Percentiles rank a stretch among this genome's conserved stretches.
Conservation (phyloP, 371 early-diverging fungal species). For the Coemansia sp. region DNA sequence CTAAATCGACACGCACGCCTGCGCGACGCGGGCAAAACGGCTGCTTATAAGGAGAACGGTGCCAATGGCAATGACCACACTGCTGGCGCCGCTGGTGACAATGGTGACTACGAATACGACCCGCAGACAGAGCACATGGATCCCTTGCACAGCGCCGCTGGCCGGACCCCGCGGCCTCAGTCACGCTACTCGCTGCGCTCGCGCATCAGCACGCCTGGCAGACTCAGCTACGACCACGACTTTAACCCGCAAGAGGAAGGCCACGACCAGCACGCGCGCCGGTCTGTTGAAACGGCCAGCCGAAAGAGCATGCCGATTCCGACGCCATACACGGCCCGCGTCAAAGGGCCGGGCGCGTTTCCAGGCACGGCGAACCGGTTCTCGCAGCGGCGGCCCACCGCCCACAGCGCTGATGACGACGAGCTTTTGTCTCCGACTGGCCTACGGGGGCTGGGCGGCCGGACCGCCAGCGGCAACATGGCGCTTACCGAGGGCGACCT, state of each 20-base stretch:
- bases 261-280: conserved; percentile 12
- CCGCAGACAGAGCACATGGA: neutral
- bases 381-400: conserved; percentile 36
- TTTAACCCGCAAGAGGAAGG: conserved; percentile 24
- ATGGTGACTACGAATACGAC: conserved; percentile 3
- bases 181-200: conserved; percentile 37
- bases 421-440: conserved; percentile 23
- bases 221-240: conserved; percentile 32
- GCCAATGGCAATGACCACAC: neutral
- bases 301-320: conserved; percentile 10
- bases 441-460: conserved; percentile 9
- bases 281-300: conserved; percentile 7
- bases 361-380: conserved; percentile 48
- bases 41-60: neutral
- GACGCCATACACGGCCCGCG: conserved; percentile 47
- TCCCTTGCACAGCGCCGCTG: neutral
- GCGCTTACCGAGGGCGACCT: conserved; percentile 25
- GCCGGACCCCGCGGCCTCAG: conserved; percentile 9
- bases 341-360: conserved; percentile 52
- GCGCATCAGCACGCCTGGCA: conserved; percentile 22
- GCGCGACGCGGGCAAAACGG: neutral
- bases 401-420: conserved; percentile 10
- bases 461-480: conserved; percentile 22
- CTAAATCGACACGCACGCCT: conserved; percentile 4
- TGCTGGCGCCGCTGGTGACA: neutral